Percentiles rank a stretch among this genome's conserved stretches.
Conservation (phyloP, 2,329 filamentous ascomycete genomes). For the Raffaelea ambrosiae region DNA sequence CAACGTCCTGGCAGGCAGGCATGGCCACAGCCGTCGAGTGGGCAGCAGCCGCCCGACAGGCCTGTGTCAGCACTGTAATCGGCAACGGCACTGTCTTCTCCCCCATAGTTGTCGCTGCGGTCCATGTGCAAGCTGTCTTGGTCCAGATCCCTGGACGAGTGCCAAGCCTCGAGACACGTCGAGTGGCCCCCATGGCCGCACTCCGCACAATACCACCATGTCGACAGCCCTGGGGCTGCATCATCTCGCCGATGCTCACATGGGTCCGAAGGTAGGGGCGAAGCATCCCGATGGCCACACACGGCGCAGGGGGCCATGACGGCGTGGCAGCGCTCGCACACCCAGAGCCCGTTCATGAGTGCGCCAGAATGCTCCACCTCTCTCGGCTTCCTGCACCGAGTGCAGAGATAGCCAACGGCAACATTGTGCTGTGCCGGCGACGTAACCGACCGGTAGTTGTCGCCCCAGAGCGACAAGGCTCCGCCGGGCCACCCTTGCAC, state of each 20-base stretch:
- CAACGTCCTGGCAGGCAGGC: conserved; percentile 52
- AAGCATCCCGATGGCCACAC: conserved; percentile 44
- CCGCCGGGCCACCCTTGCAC: conserved; percentile 45
- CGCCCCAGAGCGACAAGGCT: conserved; percentile 42
- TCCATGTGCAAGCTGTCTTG: neutral
- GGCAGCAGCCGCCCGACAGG: conserved; percentile 49
- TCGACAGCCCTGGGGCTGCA: conserved; percentile 19
- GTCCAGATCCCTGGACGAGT: conserved; percentile 18
- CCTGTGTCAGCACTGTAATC: conserved; percentile 12
- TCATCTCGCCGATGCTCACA: neutral
- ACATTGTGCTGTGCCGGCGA: conserved; percentile 45
- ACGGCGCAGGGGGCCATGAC: conserved; percentile 50
- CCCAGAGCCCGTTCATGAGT: conserved; percentile 37
- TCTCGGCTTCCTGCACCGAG: conserved; percentile 46
- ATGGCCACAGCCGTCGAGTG: conserved; percentile 57
- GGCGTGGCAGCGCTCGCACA: conserved; percentile 46
- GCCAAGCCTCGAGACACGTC: conserved; percentile 52
- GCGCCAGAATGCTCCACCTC: conserved; percentile 35
- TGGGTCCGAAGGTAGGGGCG: conserved; percentile 19
- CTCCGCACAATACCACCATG: conserved; percentile 57
- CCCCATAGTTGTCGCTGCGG: neutral
- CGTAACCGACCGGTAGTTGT: conserved; percentile 46
- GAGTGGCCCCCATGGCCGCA: conserved; percentile 57
- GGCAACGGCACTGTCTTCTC: neutral
- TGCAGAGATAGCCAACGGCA: conserved; percentile 44